Base-by-base conservation (phyloP, 306 rosid species). In the Lithocarpus polystachyus region DNA sequence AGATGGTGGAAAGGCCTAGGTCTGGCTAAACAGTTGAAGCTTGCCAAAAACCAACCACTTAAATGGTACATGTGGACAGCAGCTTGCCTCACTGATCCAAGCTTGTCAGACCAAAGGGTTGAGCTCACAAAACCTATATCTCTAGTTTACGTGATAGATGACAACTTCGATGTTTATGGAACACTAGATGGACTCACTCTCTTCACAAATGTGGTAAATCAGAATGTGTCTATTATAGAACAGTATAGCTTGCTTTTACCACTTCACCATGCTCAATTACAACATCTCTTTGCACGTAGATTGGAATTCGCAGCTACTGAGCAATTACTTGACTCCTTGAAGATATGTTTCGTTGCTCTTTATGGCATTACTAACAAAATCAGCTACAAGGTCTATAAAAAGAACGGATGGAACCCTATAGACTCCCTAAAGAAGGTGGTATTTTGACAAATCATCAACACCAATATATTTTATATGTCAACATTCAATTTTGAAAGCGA, bases 1-100 rank as follows among this genome's bases (percentile, higher is more conserved):
- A 72, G 97, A 59, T 89, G 93, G 94, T 93, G 98, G 93, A 85
- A 52, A 65, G 84, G 74, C 13, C 81, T 86, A 67, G 98, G 90
- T 13, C 84, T 91, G 78, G 83, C 79, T 0, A 82, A 83, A 28
- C 89, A 88, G 61, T 72, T 93, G 67, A 77, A 55, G 56, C 75
- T 79, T 73, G 93, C 90, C 0, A 88, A 94, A 77, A 90, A 89
- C 61, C 92, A 91, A 65, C 97, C 97, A 19, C 77, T 89, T 0
- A 93, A 91, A 85, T 91, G 98, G 98, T 85, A 89, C 77, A 53
- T 83, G 1, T 84, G 89, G 82, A 84, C 94, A 5, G 20, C 90
- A 81, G 92, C 86, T 54, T 82, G 89, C 72, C 83, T 86, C 7
- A 6, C 84, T 4, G 89, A 87, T 84, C 91, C 89, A 26, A 67